A percentile compares a stretch with the other conserved stretches of the same genome.
phyloP scores from a whole-genome alignment of 345 rosid species.

The thale cress (Arabidopsis thaliana) region DNA sequence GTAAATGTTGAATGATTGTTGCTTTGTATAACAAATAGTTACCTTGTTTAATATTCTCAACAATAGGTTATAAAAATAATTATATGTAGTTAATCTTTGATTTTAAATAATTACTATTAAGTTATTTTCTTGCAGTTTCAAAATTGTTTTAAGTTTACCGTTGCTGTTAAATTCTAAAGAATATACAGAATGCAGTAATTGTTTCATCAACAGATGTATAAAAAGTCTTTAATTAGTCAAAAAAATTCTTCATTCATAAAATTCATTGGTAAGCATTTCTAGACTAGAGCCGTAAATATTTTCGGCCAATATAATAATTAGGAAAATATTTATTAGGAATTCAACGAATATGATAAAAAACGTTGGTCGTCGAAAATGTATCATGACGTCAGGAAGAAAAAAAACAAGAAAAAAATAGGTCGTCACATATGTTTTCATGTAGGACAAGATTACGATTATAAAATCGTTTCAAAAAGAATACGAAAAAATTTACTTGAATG shows the following conservation, averaged over 20 bases:
- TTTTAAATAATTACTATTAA: no score
- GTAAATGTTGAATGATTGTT: not conserved
- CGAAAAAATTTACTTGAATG: not conserved
- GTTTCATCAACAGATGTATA: not conserved
- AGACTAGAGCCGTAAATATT: slow-evolving; percentile 12
- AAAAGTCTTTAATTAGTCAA: slow-evolving; percentile 11
- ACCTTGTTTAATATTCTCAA: no score
- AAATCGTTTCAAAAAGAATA: slow-evolving; percentile 2
- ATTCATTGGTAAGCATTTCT: slow-evolving; percentile 18
- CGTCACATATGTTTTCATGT: slow-evolving; percentile 32
- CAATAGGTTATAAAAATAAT: no score
- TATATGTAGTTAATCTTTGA: no score
- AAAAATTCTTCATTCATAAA: not conserved
- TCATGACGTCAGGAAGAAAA: slow-evolving; percentile 16
- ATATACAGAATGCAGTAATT: not conserved
- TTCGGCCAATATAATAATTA: slow-evolving; percentile 1
- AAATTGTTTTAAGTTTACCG: not conserved
- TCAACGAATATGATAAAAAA: slow-evolving; percentile 13
- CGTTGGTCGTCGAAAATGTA: not conserved
- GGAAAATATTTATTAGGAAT: not conserved
- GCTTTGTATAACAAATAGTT: no score
- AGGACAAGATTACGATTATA: slow-evolving; percentile 16
- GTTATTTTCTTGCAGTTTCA: no score
- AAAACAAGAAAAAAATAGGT: slow-evolving; percentile 7
- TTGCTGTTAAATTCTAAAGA: not conserved